Conservation (phyloP, 2,329 filamentous ascomycete genomes). For the Aureobasidium sp. region DNA sequence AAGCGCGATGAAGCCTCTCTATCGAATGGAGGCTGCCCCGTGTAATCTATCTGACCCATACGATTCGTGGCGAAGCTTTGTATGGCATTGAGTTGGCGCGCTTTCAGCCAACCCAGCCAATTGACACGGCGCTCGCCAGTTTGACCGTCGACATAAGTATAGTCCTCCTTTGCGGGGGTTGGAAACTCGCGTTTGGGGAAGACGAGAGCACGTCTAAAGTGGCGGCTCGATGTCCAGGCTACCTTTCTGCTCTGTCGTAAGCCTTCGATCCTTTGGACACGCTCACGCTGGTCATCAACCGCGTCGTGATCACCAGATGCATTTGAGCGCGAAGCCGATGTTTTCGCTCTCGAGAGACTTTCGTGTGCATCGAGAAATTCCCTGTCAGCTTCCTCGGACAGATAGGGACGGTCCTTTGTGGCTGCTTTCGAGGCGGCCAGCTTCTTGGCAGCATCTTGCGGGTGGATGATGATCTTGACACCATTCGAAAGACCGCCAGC, state of each 20-base stretch:
- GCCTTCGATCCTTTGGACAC: slow-evolving; percentile 28
- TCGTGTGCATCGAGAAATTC: slow-evolving; percentile 31
- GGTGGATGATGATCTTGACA: slow-evolving; percentile 26
- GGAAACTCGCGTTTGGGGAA: slow-evolving; percentile 26
- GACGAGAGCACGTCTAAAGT: slow-evolving; percentile 33
- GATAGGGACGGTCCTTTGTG: slow-evolving; percentile 30
- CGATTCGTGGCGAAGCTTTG: slow-evolving; percentile 14
- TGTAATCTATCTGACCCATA: slow-evolving; percentile 29
- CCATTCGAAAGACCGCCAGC: slow-evolving; percentile 19
- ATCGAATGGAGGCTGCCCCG: slow-evolving; percentile 30
- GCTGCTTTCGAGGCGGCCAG: slow-evolving; percentile 29
- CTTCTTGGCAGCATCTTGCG: slow-evolving; percentile 26
- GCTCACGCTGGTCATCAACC: slow-evolving; percentile 15
- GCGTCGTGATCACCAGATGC: slow-evolving; percentile 12
- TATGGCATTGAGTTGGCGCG: neutral
- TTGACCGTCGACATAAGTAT: slow-evolving; percentile 22
- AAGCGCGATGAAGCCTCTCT: slow-evolving; percentile 30
- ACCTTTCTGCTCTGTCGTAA: slow-evolving; percentile 31
- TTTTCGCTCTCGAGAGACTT: slow-evolving; percentile 21
- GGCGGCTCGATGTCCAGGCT: slow-evolving; percentile 34
- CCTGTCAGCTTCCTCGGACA: slow-evolving; percentile 28
- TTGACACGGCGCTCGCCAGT: slow-evolving; percentile 27
- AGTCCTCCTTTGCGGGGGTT: slow-evolving; percentile 25
- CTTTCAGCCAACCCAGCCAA: slow-evolving; percentile 20
- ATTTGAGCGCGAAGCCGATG: slow-evolving; percentile 8